Conservation (phyloP, 2,329 filamentous ascomycete species). For the Xylariales sp. region DNA sequence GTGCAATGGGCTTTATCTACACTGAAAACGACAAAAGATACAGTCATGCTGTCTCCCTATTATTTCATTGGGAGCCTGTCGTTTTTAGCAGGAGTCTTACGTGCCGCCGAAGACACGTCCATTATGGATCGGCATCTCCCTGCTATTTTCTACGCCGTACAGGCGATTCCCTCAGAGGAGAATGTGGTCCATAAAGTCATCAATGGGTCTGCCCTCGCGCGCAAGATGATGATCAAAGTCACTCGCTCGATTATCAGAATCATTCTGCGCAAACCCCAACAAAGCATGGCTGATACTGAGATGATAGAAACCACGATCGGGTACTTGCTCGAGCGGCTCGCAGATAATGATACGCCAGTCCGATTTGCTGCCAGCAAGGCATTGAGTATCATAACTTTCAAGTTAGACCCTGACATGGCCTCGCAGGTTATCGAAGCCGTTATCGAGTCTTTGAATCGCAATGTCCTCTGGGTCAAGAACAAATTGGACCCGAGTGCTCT, state of each 20-base stretch:
- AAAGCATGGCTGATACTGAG: conserved; percentile 58
- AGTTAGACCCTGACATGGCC: conserved; percentile 82
- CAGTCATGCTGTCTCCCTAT: conserved; percentile 68
- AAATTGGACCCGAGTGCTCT: conserved; percentile 50
- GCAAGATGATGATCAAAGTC: conserved; percentile 88
- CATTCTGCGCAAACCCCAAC: conserved; percentile 64
- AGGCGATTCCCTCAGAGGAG: conserved; percentile 66
- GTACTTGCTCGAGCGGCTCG: conserved; percentile 79
- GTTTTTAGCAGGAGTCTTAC: conserved; percentile 80
- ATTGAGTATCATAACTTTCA: conserved; percentile 85
- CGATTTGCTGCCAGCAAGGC: conserved; percentile 92
- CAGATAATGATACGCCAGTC: conserved; percentile 91
- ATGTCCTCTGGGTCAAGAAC: conserved; percentile 65
- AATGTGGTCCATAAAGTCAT: conserved; percentile 64
- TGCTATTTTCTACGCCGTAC: conserved; percentile 73
- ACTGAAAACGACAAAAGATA: conserved; percentile 60
- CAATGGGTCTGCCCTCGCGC: conserved; percentile 78
- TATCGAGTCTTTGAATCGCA: conserved; percentile 73
- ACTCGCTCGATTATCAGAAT: conserved; percentile 78
- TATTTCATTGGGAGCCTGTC: conserved; percentile 82
- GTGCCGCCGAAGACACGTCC: conserved; percentile 75
- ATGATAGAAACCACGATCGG: conserved; percentile 85
- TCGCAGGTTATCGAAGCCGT: conserved; percentile 89
- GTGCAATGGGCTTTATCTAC: conserved; percentile 76
- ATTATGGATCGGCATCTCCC: conserved; percentile 77